A percentile compares a stretch with the other conserved stretches of the same genome.
Conservation (phyloP, 495 filamentous ascomycete species). For the Podospora bellae-mahoneyi region DNA sequence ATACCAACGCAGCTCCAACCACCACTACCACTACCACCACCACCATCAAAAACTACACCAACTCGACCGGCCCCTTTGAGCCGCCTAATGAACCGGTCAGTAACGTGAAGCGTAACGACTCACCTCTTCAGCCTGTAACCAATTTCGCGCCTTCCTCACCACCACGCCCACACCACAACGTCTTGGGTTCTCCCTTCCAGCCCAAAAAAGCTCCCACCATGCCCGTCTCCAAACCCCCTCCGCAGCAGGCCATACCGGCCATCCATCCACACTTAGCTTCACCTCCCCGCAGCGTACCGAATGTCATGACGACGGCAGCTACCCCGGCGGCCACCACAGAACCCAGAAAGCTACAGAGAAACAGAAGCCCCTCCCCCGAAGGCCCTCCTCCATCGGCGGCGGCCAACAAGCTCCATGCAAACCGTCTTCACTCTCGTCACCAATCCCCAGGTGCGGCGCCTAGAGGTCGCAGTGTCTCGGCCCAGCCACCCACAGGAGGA, state of each 20-base stretch:
- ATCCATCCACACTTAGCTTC: slow-evolving; percentile 6
- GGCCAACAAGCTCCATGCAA: slow-evolving; percentile 23
- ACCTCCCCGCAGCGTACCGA: slow-evolving; percentile 12
- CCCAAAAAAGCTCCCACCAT: slow-evolving; percentile 24
- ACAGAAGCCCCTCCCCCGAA: slow-evolving; percentile 18
- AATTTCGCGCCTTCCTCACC: slow-evolving; percentile 3
- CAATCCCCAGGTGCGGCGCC: slow-evolving; percentile 28
- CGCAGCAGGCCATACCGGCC: slow-evolving; percentile 13
- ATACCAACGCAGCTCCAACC: slow-evolving; percentile 7
- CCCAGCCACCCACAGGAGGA: slow-evolving; percentile 29
- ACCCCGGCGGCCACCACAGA: slow-evolving; percentile 6
- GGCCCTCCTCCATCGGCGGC: slow-evolving; percentile 10
- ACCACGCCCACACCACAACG: neutral
- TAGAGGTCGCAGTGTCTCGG: slow-evolving; percentile 41
- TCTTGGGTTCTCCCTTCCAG: slow-evolving; percentile 11
- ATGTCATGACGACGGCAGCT: slow-evolving; percentile 18
- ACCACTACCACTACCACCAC: slow-evolving; percentile 5
- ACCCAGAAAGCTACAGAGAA: neutral
- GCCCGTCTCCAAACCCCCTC: slow-evolving; percentile 15
- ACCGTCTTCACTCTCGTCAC: slow-evolving; percentile 28
- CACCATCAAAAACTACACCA: slow-evolving; percentile 10
- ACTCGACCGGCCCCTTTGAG: neutral
- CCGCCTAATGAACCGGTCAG: neutral
- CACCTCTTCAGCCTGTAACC: neutral
- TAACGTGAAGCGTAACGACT: neutral